Evolutionary conservation across 352 stramenopile genomes (phyloP).

Genomic region (Globisporangium okanoganense): DNA sequence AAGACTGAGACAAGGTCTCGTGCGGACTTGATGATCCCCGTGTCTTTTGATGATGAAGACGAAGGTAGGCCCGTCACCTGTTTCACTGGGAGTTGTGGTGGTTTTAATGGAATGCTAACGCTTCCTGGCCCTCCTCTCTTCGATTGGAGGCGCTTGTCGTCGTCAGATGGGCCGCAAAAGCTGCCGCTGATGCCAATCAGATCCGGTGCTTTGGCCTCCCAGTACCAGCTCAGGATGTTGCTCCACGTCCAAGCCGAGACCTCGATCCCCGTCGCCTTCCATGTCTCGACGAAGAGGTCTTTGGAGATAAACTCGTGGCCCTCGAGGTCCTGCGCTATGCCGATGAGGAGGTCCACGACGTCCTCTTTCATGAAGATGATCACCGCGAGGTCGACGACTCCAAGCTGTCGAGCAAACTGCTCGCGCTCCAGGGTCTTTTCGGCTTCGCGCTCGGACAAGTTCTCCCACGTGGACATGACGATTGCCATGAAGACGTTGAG

Average conservation of each 20-base stretch:
- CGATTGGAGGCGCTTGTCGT: conserved; percentile 3
- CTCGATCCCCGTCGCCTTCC: conserved; percentile 33
- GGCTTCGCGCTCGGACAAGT: conserved; percentile 46
- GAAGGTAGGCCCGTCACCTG: background rate
- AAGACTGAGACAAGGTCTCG: conserved; percentile 26
- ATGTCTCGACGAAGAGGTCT: conserved; percentile 34
- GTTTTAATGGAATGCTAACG: background rate
- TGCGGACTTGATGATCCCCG: conserved; percentile 35
- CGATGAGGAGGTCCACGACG: conserved; percentile 53
- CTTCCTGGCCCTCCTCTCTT: background rate
- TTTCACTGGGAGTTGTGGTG: conserved; percentile 11
- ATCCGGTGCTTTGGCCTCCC: conserved; percentile 22
- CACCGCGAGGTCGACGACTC: conserved; percentile 38
- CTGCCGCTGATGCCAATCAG: background rate
- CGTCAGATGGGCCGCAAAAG: conserved; percentile 10
- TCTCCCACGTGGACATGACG: conserved; percentile 70
- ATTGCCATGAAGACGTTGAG: conserved; percentile 80
- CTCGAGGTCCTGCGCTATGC: conserved; percentile 47
- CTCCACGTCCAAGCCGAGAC: conserved; percentile 34
- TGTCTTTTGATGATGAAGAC: conserved; percentile 26
- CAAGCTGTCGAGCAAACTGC: conserved; percentile 39
- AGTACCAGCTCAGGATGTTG: conserved; percentile 57
- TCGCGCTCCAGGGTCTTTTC: conserved; percentile 42
- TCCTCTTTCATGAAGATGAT: conserved; percentile 59
- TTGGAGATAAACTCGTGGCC: conserved; percentile 30